These are phyloP conservation scores for Grosmannia huntii DNA, from an alignment of 2,329 filamentous ascomycete species.

Conservation along the genomic window DNA sequence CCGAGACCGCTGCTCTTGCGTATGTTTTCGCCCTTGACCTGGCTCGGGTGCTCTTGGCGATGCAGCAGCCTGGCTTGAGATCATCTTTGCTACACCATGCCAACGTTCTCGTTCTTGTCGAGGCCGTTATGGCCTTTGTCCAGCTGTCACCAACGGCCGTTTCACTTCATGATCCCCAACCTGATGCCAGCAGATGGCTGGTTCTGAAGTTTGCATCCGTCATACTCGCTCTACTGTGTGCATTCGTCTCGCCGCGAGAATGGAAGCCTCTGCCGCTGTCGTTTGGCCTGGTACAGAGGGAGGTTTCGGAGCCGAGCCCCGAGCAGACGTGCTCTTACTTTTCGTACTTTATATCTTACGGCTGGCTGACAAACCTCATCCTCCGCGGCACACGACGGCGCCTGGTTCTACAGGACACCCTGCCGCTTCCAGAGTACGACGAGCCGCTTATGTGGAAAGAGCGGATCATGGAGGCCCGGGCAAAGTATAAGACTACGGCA, in stretches of 20 bases:
- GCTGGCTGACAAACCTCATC: constrained; percentile 36
- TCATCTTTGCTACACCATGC: neutral
- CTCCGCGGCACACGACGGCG: constrained; percentile 31
- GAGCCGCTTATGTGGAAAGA: constrained; percentile 35
- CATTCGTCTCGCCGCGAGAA: constrained; percentile 33
- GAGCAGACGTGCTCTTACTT: constrained; percentile 38
- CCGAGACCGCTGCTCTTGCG: neutral
- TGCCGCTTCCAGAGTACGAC: constrained; percentile 40
- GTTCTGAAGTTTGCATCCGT: constrained; percentile 43
- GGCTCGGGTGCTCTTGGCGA: neutral
- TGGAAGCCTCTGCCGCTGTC: constrained; percentile 33
- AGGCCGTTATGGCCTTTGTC: neutral
- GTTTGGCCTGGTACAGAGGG: constrained; percentile 23
- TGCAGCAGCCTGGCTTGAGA: neutral
- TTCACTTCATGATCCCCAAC: neutral
- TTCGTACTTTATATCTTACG: constrained; percentile 36
- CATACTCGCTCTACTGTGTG: constrained; percentile 16
- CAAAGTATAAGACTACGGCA: constrained; percentile 28
- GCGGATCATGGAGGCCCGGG: constrained; percentile 29
- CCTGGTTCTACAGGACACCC: constrained; percentile 34
- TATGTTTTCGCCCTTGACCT: neutral
- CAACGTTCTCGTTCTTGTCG: neutral
- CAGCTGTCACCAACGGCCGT: neutral
- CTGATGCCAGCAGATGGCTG: constrained; percentile 38
- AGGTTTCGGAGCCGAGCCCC: constrained; percentile 26